Evolutionary conservation across 257 asterid species (phyloP).

Genomic region (Rauvolfia tetraphylla): DNA sequence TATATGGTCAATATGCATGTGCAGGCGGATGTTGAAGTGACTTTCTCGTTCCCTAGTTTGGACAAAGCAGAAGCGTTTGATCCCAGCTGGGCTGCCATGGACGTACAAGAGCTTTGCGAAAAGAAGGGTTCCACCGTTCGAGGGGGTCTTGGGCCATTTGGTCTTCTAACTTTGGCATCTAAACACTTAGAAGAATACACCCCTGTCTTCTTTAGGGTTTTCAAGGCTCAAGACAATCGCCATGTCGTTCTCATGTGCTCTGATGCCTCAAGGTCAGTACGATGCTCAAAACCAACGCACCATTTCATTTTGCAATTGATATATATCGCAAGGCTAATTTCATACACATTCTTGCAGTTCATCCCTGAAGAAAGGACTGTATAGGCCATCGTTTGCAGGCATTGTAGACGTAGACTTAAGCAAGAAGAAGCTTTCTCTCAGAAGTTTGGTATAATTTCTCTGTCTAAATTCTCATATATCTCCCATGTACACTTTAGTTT

Average conservation of each 20-base stretch:
- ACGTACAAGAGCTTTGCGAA: conserved; percentile 42
- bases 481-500: no score
- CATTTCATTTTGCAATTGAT: neutral
- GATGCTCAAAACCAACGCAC: neutral
- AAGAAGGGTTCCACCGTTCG: conserved; percentile 30
- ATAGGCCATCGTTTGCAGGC: conserved; percentile 42
- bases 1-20: neutral
- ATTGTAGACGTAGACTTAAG: conserved; percentile 26
- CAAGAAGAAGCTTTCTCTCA: conserved; percentile 29
- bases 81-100: conserved; percentile 28
- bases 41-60: conserved; percentile 34
- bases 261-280: conserved; percentile 30
- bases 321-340: neutral
- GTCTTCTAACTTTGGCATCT: conserved; percentile 46
- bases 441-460: conserved; percentile 30
- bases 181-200: conserved; percentile 34
- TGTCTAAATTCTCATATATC: neutral
- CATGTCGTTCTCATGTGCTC: conserved; percentile 37
- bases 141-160: conserved; percentile 58
- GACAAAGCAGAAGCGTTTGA: conserved; percentile 43
- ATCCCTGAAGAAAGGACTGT: conserved; percentile 20
- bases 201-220: conserved; percentile 40
- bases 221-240: conserved; percentile 16
- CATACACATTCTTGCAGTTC: conserved; percentile 22
- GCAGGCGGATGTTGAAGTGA: conserved; percentile 49